phyloP scores from a whole-genome alignment of 805 yeast species.

The Wickerhamomyces xylosicus region DNA sequence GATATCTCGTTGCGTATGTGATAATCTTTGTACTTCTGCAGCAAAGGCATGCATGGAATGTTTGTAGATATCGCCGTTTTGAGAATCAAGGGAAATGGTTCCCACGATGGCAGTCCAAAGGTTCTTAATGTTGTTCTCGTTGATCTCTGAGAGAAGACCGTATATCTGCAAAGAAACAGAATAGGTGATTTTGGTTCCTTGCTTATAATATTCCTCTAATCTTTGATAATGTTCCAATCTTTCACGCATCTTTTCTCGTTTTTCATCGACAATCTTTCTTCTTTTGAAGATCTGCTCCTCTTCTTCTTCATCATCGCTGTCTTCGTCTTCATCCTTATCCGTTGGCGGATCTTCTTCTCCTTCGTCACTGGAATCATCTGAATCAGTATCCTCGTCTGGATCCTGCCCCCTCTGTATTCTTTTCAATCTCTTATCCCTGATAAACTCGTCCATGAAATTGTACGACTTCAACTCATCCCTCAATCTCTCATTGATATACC shows the following conservation, averaged over 20 bases:
- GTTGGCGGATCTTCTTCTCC: slow-evolving; percentile 23
- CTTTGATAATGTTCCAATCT: slow-evolving; percentile 33
- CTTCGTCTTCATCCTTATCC: slow-evolving; percentile 20
- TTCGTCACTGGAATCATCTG: slow-evolving; percentile 21
- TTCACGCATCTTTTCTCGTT: slow-evolving; percentile 28
- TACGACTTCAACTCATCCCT: slow-evolving; percentile 37
- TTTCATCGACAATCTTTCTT: slow-evolving; percentile 17
- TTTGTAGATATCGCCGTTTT: slow-evolving; percentile 67
- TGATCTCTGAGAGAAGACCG: slow-evolving; percentile 68
- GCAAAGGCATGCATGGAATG: slow-evolving; percentile 61
- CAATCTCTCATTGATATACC: slow-evolving; percentile 53
- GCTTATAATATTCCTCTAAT: slow-evolving; percentile 69
- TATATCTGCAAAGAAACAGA: slow-evolving; percentile 76
- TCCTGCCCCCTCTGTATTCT: slow-evolving; percentile 11
- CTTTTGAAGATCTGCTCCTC: slow-evolving; percentile 17
- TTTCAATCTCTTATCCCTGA: slow-evolving; percentile 25
- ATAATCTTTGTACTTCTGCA: slow-evolving; percentile 75
- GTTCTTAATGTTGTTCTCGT: slow-evolving; percentile 59
- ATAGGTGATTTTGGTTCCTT: slow-evolving; percentile 69
- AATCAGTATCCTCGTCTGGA: slow-evolving; percentile 21
- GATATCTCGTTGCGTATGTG: slow-evolving; percentile 25
- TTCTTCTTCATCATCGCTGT: slow-evolving; percentile 19
- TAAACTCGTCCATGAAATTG: slow-evolving; percentile 28
- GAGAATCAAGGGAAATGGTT: slow-evolving; percentile 66
- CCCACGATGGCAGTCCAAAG: slow-evolving; percentile 90